Base-by-base conservation (phyloP, 73 alveolate species). In the Tetrahymena thermophila region DNA sequence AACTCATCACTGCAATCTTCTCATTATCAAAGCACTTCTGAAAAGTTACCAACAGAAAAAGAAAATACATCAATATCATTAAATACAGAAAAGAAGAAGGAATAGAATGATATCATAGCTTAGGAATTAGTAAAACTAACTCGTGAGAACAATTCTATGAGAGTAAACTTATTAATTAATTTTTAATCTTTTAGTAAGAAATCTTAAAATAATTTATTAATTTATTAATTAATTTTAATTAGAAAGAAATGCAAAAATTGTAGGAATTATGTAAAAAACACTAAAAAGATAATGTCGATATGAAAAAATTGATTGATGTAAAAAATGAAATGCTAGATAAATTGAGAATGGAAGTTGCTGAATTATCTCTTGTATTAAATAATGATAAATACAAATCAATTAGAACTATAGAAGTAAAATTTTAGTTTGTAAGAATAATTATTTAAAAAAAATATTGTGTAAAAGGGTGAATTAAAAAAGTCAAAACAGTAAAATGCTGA, bases 261-360 rank as follows among this genome's bases (percentile, higher is more conserved):
- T 95, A 89, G 57, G 97, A 95, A 95, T 43, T 94, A 4, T 42
- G 93, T 13, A 95, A 95, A 43, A 95, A 95, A 34, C 93, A 95
- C 25, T 71, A 85, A 43, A 95, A 95, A 50, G 97, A 95, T 0
- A 85, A 50, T 50, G 34, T 43, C 9, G 97, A 95, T 42, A n/a
- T 89, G 94, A 93, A 84, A 35, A 95, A 89, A 35, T 7, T 50
- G 50, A 84, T 95, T 21, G 97, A 95, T 19, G 97, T 95, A 21
- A 95, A 95, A 55, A 95, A 95, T 95, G 97, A 95, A 95, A 89
- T 93, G 97, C 38, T 95, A 23, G 84, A 95, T 44, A 95, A 89
- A 89, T 15, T 95, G 50, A 95, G 97, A 89, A 85, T 85, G 58
- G 97, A 95, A 57, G 94, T 85, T 85, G 97, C 97, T 11, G 97